Evolutionary conservation across 1,284 basidiomycete species (phyloP).

Genomic region (Coniophora puteana): DNA sequence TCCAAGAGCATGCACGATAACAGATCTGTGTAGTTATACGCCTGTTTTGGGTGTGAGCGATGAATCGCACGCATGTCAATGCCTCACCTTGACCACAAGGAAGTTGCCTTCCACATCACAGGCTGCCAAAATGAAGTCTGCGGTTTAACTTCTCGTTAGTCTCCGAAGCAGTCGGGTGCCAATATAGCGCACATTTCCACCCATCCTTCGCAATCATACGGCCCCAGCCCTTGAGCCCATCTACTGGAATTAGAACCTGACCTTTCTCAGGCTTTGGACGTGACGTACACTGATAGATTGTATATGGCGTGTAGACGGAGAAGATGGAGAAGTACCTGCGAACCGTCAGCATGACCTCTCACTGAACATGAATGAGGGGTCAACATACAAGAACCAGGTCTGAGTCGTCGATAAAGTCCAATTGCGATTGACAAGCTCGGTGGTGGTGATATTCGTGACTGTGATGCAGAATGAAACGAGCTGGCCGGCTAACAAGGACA

Average conservation of each 20-base stretch:
- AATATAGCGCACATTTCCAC: constrained; percentile 73
- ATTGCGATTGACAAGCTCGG: constrained; percentile 64
- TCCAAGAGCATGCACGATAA: constrained; percentile 86
- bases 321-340: constrained; percentile 76
- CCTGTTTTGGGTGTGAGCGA: constrained; percentile 33
- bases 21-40: constrained; percentile 83
- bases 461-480: constrained; percentile 82
- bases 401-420: constrained; percentile 80
- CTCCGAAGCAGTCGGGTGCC: constrained; percentile 2
- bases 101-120: constrained; percentile 87
- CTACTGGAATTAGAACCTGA: constrained; percentile 31
- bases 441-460: constrained; percentile 80
- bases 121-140: constrained; percentile 73
- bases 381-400: constrained; percentile 76
- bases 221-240: constrained; percentile 76
- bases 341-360: not conserved
- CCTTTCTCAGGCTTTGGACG: constrained; percentile 1
- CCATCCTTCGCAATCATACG: constrained; percentile 70
- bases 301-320: constrained; percentile 78
- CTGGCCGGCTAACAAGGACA: constrained; percentile 74
- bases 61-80: not conserved
- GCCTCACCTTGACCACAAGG: constrained; percentile 67
- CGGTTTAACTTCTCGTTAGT: no score
- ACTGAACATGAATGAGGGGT: not conserved
- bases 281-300: constrained; percentile 70